Base-by-base conservation (phyloP, 2,329 filamentous ascomycete species). In the Dryadomyces quercus-mongolicae region DNA sequence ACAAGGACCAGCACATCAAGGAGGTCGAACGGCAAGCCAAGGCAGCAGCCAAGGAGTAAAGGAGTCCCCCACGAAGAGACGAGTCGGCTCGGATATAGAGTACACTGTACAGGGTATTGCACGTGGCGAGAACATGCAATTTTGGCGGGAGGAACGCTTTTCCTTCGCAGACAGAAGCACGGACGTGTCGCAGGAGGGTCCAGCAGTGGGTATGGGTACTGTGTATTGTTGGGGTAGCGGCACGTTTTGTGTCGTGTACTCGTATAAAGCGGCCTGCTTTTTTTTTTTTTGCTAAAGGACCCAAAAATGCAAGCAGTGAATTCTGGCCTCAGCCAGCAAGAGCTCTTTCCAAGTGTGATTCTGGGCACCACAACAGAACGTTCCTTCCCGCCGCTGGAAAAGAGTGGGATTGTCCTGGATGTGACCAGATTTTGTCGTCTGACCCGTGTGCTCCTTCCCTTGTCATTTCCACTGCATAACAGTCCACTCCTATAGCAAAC, bases 11-110 rank as follows among this genome's bases (percentile, higher is more conserved):
- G 67, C 73, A 81, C 60, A 62, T 74, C 54, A 72, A 73, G 55
- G 75, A 78, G 56, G 77, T 80, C 66, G 77, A 75, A 61, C 70
- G 74, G 60, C 81, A 81, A 68, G 69, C 68, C 42, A 69, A 70
- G 64, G 58, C 56, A 3, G 56, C 71, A 9, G 57, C 53, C 36
- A 54, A 10, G 66, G 58, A 3, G 57, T 59, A 8, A 51, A 65
- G 68, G 56, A 71, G 71, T 66, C n/a, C n/a, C n/a, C n/a, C n/a
- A 66, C 65, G 59, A 60, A 61, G 34, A 42, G 34, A 51, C 36
- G 20, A 16, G 18, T 12, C 36, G 36, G 36, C 15, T 3, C 10
- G 4, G 15, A 12, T 8, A 40, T 40, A 4, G 36, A 40, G 36
- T 31, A 40, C 4, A 12, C 7, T 12, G 15, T 40, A 12, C 10